phyloP scores from a whole-genome alignment of 768 basidiomycete species.

The Suillus alpinus region DNA sequence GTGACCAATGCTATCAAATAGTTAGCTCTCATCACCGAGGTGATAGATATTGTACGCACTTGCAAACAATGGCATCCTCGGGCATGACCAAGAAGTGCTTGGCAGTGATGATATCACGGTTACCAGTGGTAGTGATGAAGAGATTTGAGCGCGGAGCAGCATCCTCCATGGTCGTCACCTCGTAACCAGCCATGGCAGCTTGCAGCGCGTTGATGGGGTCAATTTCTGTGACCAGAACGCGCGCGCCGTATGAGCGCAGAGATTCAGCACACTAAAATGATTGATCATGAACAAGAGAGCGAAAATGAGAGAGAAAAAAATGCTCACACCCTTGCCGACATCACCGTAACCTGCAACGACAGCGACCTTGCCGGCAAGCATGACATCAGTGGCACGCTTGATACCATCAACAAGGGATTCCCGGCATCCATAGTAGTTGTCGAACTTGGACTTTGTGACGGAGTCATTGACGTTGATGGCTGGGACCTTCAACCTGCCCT shows the following conservation, averaged over 20 bases:
- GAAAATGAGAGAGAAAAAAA: background rate
- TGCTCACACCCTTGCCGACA: constrained; percentile 95
- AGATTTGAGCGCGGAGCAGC: constrained; percentile 86
- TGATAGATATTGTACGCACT: constrained; percentile 51
- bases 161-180: constrained; percentile 98
- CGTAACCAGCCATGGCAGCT: constrained; percentile 99
- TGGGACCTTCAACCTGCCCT: constrained; percentile 93
- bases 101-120: constrained; percentile 93
- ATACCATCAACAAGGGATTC: constrained; percentile 99
- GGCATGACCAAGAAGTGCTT: constrained; percentile 93
- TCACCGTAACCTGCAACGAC: constrained; percentile 99
- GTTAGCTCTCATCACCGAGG: constrained; percentile 11
- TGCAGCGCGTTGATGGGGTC: constrained; percentile 99
- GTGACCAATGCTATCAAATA: constrained; percentile 65
- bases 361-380: constrained; percentile 99
- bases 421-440: constrained; percentile 98
- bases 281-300: constrained; percentile 3
- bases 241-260: constrained; percentile 94
- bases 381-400: constrained; percentile 99
- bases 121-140: constrained; percentile 98
- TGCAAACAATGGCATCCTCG: constrained; percentile 98
- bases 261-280: constrained; percentile 88
- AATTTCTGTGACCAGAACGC: constrained; percentile 95
- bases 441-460: constrained; percentile 99
- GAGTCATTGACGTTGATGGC: constrained; percentile 99